Conservation (phyloP, 108 stramenopile genomes). For the Aurantiochytrium sp. region DNA sequence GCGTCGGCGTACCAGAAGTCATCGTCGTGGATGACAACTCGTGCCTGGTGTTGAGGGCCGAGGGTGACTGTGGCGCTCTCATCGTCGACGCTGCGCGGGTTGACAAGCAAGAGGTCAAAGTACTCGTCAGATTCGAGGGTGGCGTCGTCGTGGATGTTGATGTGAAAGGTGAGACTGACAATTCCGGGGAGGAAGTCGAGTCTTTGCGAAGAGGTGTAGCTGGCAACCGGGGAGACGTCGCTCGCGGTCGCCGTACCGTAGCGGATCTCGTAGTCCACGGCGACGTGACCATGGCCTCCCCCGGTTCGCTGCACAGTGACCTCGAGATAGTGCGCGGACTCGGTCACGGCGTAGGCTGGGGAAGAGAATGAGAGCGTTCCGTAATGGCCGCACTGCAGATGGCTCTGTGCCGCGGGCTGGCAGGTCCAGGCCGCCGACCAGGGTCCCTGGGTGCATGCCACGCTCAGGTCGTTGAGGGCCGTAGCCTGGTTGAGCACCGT, state of each 20-base stretch:
- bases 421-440: slow-evolving; percentile 21
- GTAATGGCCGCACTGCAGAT: slow-evolving; percentile 62
- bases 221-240: slow-evolving; percentile 54
- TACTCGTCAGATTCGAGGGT: slow-evolving; percentile 47
- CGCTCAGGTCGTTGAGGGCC: slow-evolving; percentile 48
- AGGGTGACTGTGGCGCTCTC: not conserved
- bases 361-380: slow-evolving; percentile 59
- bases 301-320: slow-evolving; percentile 57
- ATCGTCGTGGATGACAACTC: not conserved
- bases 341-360: slow-evolving; percentile 56
- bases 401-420: slow-evolving; percentile 32
- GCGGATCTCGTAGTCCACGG: slow-evolving; percentile 54
- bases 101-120: slow-evolving; percentile 14
- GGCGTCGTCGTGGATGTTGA: slow-evolving; percentile 64
- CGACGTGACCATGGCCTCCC: slow-evolving; percentile 58
- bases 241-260: slow-evolving; percentile 53
- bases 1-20: not conserved
- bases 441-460: slow-evolving; percentile 57
- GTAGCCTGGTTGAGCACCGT: not conserved
- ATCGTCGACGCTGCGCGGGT: not conserved
- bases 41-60: not conserved
- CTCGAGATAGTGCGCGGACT: slow-evolving; percentile 49
- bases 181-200: slow-evolving; percentile 55
- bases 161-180: slow-evolving; percentile 53
- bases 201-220: slow-evolving; percentile 57